Base-by-base conservation (phyloP, 257 asterid species). In the Ballota nigra region DNA sequence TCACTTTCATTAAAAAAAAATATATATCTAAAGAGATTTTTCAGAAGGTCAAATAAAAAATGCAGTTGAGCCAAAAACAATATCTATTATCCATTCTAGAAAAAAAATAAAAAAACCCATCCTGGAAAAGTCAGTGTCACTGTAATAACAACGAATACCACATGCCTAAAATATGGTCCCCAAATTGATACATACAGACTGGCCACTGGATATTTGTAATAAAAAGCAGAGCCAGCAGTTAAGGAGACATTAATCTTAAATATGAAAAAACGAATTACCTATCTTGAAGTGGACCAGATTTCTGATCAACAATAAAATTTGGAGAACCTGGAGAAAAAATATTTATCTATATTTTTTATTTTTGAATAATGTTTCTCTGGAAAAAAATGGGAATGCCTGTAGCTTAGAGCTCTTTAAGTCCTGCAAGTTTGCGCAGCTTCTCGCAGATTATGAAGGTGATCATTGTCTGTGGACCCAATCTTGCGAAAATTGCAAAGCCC, bases 391-490 rank as follows among this genome's bases (percentile, higher is more conserved):
- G 55, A 47, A 47, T 47, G 20, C 5, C 55, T 52, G 28, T 9
- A 40, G 41, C 68, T 71, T 78, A 94, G 79, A 94, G 85, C 20
- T 95, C 98, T 83, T 86, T 87, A 40, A 95, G 67, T 70, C 98
- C 99, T 1, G 91, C 89, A 66, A 88, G 77, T 61, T 83, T 86
- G 1, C 97, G 91, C 58, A 94, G 86, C 85, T 95, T 87, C 88
- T 95, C 99, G 9, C 91, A 95, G 70, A 92, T 76, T 80, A 95
- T 81, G 70, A 94, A 92, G 57, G 97, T 95, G 63, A 95, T 88
- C 45, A 89, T 88, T 8, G 97, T 94, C 84, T 94, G 99, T 23
- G 96, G 97, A 33, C 92, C 96, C 86, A 94, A 80, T 88, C 97
- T 89, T 45, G 97, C 95, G 53, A 94, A 91, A 71, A 91, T 84